Base-by-base conservation (phyloP, 345 rosid genomes). In the Brassica incana region DNA sequence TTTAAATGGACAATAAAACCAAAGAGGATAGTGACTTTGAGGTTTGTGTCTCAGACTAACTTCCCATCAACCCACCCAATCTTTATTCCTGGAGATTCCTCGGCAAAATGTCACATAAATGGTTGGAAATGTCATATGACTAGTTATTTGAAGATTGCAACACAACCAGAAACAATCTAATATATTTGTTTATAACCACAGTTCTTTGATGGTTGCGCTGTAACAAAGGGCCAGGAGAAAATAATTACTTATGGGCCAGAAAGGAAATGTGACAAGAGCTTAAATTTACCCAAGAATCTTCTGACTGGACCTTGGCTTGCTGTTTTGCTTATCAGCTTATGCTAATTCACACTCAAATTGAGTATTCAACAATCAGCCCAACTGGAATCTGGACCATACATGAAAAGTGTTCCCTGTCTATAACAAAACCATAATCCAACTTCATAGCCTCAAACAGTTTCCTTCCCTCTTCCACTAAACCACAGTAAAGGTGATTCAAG, bases 401-500 rank as follows among this genome's bases (percentile, higher is more conserved):
- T 62, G 94, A 88, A 71, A 84, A 89, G 67, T 90, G 97, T 59
- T 92, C 92, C 16, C 87, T 84, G 70, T 87, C 90, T 27, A 90
- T 97, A 73, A 82, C 83, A n/a, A 88, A 82, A 76, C 83, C 81
- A 48, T 86, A 79, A 20, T 86, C 85, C 76, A 80, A 30, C 83
- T 85, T 84, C 97, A 94, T 92, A 2, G 77, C 54, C 32, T 85
- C 56, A 65, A 90, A 90, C 88, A 91, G 83, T 75, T 85, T 85
- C 78, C 82, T 65, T 64, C 96, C 94, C 50, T 92, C 96, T 63
- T 86, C 92, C 11, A 90, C 86, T 79, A 92, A 73, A 75, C 98
- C 97, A 81, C 94, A 88, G 75, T 91, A 94, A 84, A 90, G 16
- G 96, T 94, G 45, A 86, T 79, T 59, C 32, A 58, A 18, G 81